A percentile compares a stretch with the other conserved stretches of the same genome.
phyloP scores from a whole-genome alignment of 129 eudicot species.

The Pittosporum tobira region DNA sequence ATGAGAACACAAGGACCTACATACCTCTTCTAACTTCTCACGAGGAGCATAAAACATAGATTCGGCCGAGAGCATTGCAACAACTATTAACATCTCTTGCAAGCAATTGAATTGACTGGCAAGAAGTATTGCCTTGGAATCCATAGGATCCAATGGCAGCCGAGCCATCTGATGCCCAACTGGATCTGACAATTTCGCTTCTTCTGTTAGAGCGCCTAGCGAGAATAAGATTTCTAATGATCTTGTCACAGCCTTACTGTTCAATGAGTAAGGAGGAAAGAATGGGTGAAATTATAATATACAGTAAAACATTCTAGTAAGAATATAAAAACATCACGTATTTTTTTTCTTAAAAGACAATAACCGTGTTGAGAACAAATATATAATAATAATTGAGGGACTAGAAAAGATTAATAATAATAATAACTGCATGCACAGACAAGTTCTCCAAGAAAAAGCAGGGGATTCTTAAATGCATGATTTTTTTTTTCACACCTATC shows the following conservation, averaged over 20 bases:
- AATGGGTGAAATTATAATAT: background rate
- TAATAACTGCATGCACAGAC: background rate
- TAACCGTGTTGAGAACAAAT: background rate
- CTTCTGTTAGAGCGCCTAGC: constrained; percentile 83
- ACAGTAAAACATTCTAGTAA: background rate
- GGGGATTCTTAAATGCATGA: background rate
- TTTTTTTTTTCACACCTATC: constrained; percentile 37
- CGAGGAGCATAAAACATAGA: constrained; percentile 88
- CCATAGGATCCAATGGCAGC: constrained; percentile 77
- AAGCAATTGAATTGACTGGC: constrained; percentile 77
- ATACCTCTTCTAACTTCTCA: constrained; percentile 88
- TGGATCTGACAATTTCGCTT: constrained; percentile 69
- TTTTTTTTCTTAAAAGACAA: background rate
- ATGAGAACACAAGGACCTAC: constrained; percentile 4
- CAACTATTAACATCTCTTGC: constrained; percentile 90
- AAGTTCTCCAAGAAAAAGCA: background rate
- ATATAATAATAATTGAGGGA: too few species aligned
- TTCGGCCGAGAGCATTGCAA: constrained; percentile 89
- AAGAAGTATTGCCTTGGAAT: constrained; percentile 77
- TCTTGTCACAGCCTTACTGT: constrained; percentile 69
- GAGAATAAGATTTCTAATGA: constrained; percentile 67
- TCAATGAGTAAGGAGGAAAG: background rate
- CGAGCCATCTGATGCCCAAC: constrained; percentile 89
- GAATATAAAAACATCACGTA: background rate
- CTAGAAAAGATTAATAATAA: too few species aligned